Percentiles rank a stretch among this genome's conserved stretches.
Evolutionary conservation across 2,329 filamentous ascomycete species (phyloP).

Genomic region (Amesomyces nigricolor): DNA sequence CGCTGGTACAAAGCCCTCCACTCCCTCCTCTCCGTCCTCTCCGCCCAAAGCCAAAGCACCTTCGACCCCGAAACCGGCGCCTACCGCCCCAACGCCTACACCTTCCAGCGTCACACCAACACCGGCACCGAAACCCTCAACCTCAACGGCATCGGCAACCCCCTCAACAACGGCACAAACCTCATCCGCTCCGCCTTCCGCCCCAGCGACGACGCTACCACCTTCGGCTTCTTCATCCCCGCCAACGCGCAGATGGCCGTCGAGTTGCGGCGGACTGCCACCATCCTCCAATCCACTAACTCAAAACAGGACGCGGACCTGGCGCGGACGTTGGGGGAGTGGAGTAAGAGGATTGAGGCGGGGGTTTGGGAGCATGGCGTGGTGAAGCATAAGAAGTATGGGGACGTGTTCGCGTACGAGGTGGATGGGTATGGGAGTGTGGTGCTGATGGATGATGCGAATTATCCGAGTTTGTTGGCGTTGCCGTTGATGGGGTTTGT

Average conservation of each 20-base stretch:
- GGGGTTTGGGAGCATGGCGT: conserved; percentile 84
- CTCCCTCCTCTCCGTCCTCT: conserved; percentile 65
- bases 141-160: conserved; percentile 81
- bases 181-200: conserved; percentile 88
- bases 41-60: conserved; percentile 73
- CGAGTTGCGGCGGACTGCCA: conserved; percentile 70
- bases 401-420: conserved; percentile 79
- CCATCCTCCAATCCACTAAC: conserved; percentile 54
- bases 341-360: conserved; percentile 59
- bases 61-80: conserved; percentile 64
- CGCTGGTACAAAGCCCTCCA: conserved; percentile 77
- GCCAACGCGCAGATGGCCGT: conserved; percentile 95
- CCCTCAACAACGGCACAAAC: conserved; percentile 75
- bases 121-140: conserved; percentile 85
- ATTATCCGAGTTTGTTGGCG: conserved; percentile 74
- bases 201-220: conserved; percentile 91
- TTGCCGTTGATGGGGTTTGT: conserved; percentile 76
- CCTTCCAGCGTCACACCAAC: conserved; percentile 75
- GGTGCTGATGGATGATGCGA: conserved; percentile 86
- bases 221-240: conserved; percentile 89
- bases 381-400: conserved; percentile 67
- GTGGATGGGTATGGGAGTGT: conserved; percentile 80
- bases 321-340: conserved; percentile 51
- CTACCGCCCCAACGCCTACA: conserved; percentile 72
- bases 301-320: conserved; percentile 47